Base-by-base conservation (phyloP, 495 filamentous ascomycete genomes). In the Lophiotrema nucula region DNA sequence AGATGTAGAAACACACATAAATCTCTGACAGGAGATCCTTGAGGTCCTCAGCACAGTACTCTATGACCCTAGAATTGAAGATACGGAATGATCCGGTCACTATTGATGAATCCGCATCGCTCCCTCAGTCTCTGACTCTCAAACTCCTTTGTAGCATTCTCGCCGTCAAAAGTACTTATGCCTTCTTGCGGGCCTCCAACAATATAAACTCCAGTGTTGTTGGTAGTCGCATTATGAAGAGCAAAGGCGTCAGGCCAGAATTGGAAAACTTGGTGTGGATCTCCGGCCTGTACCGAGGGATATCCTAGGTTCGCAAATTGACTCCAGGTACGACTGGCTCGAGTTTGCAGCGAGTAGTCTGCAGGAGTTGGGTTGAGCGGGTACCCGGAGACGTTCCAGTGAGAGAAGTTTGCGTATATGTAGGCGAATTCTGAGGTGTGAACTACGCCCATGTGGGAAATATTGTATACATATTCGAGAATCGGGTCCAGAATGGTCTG, bases 371-470 rank as follows among this genome's bases (percentile, higher is more conserved):
- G 45, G 31, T 56, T 43, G 35, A 49, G 50, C 3, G 58, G 43
- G 18, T 33, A 50, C 12, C 28, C 21, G 2, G 45, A 37, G 11
- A 33, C 19, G 25, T 62, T 51, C n/a, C 44, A 56, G 18, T 28
- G n/a, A 1, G 43, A 49, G 15, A 56, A 41, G 47, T 56, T 62
- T 55, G 3, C 52, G 44, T 37, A 56, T 23, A 38, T 46, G 45
- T 56, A 62, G 0, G 58, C 43, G 44, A 62, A 50, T 18, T 62
- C 58, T 2, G 58, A 56, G 6, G 52, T 50, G 35, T 56, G 51
- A 4, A 61, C 19, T 3, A 49, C 51, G 44, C 58, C 58, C 1
- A 56, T 26, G 8, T 50, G n/a, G 27, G 22, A 19, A 12, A 55
- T 27, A n/a, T 50, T 45, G 21, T 21, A 44, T 11, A 44, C 11